These are phyloP conservation scores for Fusarium sp. DNA, from an alignment of 2,329 filamentous ascomycete species.

Conservation along the genomic window DNA sequence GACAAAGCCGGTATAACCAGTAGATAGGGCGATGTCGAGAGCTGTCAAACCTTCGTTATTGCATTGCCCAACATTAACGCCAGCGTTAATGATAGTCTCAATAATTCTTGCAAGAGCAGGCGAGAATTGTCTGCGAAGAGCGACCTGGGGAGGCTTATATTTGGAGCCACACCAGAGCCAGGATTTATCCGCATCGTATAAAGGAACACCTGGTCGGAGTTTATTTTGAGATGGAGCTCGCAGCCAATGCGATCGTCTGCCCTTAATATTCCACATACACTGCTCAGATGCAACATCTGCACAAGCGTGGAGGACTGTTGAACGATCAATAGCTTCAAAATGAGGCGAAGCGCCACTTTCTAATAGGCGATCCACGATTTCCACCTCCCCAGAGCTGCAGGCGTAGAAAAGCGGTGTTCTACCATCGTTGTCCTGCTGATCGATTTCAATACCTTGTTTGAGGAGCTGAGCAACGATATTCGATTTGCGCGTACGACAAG, in stretches of 20 bases:
- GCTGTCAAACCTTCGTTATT: conserved; percentile 8
- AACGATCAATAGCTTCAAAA: not conserved
- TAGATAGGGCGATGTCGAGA: conserved; percentile 27
- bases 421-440: conserved; percentile 25
- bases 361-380: conserved; percentile 30
- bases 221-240: conserved; percentile 1
- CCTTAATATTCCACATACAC: conserved; percentile 16
- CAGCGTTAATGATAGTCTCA: conserved; percentile 19
- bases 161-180: not conserved
- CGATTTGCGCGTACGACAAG: conserved; percentile 29
- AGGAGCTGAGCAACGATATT: conserved; percentile 27
- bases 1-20: conserved; percentile 12
- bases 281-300: conserved; percentile 21
- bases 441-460: not conserved
- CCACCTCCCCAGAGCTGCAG: conserved; percentile 33
- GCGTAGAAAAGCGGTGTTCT: conserved; percentile 39
- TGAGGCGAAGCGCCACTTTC: conserved; percentile 11
- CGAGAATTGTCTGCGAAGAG: not conserved
- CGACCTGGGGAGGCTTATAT: not conserved
- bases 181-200: not conserved
- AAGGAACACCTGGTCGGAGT: not conserved
- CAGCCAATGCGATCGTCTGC: not conserved
- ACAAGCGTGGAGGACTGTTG: conserved; percentile 35
- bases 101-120: conserved; percentile 11
- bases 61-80: not conserved